These are phyloP conservation scores for Eutypa lata DNA, from an alignment of 2,329 filamentous ascomycete species.

Conservation along the genomic window DNA sequence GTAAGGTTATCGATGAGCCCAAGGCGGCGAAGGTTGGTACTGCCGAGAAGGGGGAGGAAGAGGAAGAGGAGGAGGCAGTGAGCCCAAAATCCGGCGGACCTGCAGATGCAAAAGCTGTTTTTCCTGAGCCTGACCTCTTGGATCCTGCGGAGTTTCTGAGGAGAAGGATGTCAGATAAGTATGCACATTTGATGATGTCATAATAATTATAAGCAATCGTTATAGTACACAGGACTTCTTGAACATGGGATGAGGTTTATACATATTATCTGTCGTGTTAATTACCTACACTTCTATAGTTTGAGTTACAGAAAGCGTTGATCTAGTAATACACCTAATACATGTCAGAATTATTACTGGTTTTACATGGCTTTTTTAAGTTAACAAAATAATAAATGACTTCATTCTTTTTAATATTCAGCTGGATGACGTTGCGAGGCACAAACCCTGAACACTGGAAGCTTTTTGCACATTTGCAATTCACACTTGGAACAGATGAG, in stretches of 20 bases:
- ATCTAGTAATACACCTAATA: no score
- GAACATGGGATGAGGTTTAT: no score
- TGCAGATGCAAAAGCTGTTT: not conserved
- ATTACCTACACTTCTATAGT: no score
- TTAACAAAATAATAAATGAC: not conserved
- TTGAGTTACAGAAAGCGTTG: no score
- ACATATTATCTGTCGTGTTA: no score
- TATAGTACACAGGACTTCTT: not conserved
- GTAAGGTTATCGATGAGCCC: not conserved
- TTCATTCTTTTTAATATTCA: not conserved
- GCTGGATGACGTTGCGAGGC: not conserved
- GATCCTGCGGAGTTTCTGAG: conserved; percentile 14
- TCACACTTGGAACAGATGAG: no score
- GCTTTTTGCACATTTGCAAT: no score
- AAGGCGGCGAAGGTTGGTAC: no score
- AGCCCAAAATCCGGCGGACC: not conserved
- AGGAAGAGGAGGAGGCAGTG: not conserved
- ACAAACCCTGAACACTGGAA: not conserved
- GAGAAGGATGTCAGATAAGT: conserved; percentile 14
- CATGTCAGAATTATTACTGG: not conserved
- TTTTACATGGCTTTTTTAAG: not conserved
- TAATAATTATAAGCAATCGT: not conserved
- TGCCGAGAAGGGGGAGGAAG: not conserved
- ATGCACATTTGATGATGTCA: conserved; percentile 21
- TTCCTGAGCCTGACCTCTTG: not conserved